Evolutionary conservation across 257 asterid species (phyloP).

Genomic region (Capsicum rhomboideum): DNA sequence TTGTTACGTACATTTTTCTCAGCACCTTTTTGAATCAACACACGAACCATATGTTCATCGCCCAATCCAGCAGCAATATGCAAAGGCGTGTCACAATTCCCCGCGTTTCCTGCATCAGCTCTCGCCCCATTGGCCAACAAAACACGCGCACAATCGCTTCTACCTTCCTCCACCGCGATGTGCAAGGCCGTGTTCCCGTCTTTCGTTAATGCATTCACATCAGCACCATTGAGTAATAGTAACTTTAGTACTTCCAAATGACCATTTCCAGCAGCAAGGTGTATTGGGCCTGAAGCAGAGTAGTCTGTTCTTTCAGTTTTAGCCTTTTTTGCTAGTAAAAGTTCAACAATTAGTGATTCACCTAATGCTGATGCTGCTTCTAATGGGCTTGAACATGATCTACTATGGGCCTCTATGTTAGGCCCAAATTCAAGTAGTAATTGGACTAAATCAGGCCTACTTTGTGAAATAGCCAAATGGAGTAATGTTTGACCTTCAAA

Average conservation of each 20-base stretch:
- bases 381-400: conserved; percentile 54
- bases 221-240: conserved; percentile 52
- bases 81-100: conserved; percentile 55
- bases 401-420: conserved; percentile 32
- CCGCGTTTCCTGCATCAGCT: conserved; percentile 17
- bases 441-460: conserved; percentile 72
- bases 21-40: conserved; percentile 60
- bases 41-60: conserved; percentile 55
- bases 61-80: conserved; percentile 51
- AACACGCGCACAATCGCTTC: conserved; percentile 52
- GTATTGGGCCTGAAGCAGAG: conserved; percentile 61
- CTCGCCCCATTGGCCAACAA: conserved; percentile 40
- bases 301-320: conserved; percentile 38
- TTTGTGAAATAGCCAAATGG: conserved; percentile 48
- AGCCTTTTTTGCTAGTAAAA: conserved; percentile 48
- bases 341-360: conserved; percentile 58
- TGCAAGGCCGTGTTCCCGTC: conserved; percentile 63
- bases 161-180: conserved; percentile 57
- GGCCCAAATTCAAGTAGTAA: conserved; percentile 56
- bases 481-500: conserved; percentile 53
- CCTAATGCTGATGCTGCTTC: conserved; percentile 73
- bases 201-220: conserved; percentile 40
- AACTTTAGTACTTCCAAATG: conserved; percentile 52
- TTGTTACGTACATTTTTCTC: conserved; percentile 53
- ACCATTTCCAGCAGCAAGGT: conserved; percentile 51